Evolutionary conservation across 2,329 filamentous ascomycete species (phyloP), one percentile per base, ranked within the genome.

Genomic region (Ophiostoma sp.): DNA sequence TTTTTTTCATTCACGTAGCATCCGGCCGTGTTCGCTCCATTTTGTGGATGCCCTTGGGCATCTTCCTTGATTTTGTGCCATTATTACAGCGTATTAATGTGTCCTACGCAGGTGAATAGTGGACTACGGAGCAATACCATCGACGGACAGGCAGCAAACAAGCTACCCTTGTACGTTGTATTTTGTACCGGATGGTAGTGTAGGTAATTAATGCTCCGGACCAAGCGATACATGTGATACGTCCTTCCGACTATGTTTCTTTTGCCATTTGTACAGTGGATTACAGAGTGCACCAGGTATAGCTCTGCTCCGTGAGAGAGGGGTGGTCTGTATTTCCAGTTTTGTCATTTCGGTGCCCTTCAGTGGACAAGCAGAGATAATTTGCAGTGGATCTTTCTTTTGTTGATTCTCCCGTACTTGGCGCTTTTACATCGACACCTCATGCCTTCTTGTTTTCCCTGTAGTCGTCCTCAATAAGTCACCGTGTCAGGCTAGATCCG

Each of bases 161-260:
- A 68, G 71, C 71, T 72, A 72, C 71, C 71, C 71, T 72, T 57
- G 71, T 39, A 69, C 22, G 71, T 72, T 59, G 71, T 52, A 72
- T 72, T 63, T 31, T 63, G 33, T 45, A 59, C 22, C 52, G 25
- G 52, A 39, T 28, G 19, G 39, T 63, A 55, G 42, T 48, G 25
- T 63, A 71, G 22, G 39, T 50, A 63, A 39, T 71, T 36, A 71
- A 71, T 50, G 39, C 69, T 63, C 52, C 69, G 52, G 25, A 61
- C 63, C 39, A 66, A 48, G 22, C 36, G 19, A 22, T 69, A 50
- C 64, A 50, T 68, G 25, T 68, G 28, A 33, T 68, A 50, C 42
- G 25, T 68, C 52, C 42, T 36, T 69, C 45, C 57, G 48, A 42
- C 64, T 28, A 25, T 52, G 45, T 33, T 52, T 19, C n/a, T 66